Conservation (phyloP, 805 yeast genomes). For the Ogataea nakhonphanomensis region DNA sequence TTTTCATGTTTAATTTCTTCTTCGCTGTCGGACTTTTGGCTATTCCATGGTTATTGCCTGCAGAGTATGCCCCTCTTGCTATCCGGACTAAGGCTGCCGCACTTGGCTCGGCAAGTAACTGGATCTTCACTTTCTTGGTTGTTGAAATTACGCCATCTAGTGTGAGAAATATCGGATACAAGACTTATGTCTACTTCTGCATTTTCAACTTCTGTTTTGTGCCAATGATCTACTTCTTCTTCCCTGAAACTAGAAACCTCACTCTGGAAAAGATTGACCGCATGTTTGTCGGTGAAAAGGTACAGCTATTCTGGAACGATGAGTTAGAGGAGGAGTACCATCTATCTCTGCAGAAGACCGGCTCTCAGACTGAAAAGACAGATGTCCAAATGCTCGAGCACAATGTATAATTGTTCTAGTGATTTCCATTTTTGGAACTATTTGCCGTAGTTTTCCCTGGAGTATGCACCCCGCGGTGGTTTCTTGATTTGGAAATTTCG, state of each 20-base stretch:
- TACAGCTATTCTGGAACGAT: conserved; percentile 14
- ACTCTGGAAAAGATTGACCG: conserved; percentile 66
- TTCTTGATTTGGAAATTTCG: conserved; percentile 2
- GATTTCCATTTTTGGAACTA: background rate
- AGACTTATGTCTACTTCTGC: conserved; percentile 42
- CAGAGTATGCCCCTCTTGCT: conserved; percentile 62
- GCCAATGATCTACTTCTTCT: conserved; percentile 51
- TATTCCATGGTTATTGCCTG: conserved; percentile 49
- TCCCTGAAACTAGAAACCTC: conserved; percentile 65
- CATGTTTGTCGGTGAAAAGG: conserved; percentile 37
- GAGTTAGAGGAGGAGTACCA: conserved; percentile 6
- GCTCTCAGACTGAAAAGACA: background rate
- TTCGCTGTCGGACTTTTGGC: conserved; percentile 68
- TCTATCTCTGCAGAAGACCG: background rate
- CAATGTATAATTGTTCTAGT: background rate
- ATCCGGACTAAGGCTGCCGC: conserved; percentile 68
- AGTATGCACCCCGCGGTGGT: conserved; percentile 2
- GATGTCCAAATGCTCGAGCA: conserved; percentile 2
- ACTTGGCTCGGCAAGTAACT: conserved; percentile 65
- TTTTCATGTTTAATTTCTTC: conserved; percentile 60
- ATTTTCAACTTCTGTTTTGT: conserved; percentile 60
- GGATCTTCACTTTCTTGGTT: conserved; percentile 69
- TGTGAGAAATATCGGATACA: conserved; percentile 49
- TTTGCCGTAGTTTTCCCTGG: background rate
- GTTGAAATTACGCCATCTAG: conserved; percentile 61